Conservation (phyloP, 371 early-diverging fungal genomes). For the Mucor sp. region DNA sequence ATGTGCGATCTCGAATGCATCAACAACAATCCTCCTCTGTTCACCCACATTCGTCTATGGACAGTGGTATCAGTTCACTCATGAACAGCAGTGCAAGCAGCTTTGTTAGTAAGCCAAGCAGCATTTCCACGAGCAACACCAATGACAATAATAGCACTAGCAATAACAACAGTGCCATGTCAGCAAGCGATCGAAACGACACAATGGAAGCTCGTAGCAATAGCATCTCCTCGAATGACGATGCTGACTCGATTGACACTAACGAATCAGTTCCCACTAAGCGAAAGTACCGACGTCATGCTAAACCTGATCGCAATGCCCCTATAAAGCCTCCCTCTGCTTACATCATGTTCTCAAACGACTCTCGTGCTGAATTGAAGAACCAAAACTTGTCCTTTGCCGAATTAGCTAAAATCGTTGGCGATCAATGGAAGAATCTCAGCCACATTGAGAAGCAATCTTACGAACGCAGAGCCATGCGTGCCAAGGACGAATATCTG, state of each 20-base stretch:
- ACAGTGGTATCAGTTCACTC: not conserved
- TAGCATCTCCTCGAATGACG: constrained; percentile 31
- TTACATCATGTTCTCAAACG: constrained; percentile 55
- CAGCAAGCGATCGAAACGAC: not conserved
- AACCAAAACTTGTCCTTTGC: constrained; percentile 43
- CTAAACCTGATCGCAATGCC: constrained; percentile 51
- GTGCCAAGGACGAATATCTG: constrained; percentile 43
- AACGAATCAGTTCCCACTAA: constrained; percentile 25
- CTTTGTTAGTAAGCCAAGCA: not conserved
- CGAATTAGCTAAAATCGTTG: constrained; percentile 48
- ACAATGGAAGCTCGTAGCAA: not conserved
- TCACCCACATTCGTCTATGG: not conserved
- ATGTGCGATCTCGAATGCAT: not conserved
- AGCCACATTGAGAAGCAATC: constrained; percentile 31
- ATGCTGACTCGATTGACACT: constrained; percentile 24
- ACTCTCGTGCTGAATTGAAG: constrained; percentile 38
- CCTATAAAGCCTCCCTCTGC: constrained; percentile 56
- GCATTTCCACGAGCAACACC: not conserved
- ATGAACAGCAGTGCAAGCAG: not conserved
- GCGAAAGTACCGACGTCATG: constrained; percentile 49
- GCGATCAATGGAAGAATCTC: constrained; percentile 55
- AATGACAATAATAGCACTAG: constrained; percentile 12
- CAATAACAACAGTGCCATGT: not conserved
- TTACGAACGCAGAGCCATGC: constrained; percentile 42
- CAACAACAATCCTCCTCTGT: not conserved